Conservation (phyloP, 768 basidiomycete genomes). For the Suillus spraguei region DNA sequence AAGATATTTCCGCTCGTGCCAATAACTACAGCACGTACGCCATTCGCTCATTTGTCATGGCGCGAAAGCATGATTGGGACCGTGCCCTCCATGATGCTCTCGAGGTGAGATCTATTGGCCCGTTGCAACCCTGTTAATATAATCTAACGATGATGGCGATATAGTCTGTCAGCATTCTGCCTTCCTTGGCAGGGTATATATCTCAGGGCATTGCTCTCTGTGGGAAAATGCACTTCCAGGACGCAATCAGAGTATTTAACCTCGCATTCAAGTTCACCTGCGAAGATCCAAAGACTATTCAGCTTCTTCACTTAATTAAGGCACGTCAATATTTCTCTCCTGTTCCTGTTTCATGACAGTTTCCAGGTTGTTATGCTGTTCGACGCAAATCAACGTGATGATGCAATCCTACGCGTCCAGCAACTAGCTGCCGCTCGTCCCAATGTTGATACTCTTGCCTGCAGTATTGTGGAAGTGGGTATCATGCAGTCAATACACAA, state of each 20-base stretch:
- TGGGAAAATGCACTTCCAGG: background rate
- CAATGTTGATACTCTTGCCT: background rate
- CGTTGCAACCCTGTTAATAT: background rate
- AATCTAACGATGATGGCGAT: background rate
- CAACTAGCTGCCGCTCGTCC: background rate
- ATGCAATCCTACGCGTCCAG: background rate
- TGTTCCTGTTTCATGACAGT: background rate
- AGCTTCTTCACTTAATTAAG: background rate
- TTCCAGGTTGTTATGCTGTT: background rate
- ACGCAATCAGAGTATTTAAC: background rate
- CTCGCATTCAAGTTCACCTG: background rate
- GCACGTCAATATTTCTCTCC: background rate
- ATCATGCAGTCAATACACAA: no score
- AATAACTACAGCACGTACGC: background rate
- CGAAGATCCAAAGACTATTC: background rate
- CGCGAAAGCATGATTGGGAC: background rate
- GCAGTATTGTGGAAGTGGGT: background rate
- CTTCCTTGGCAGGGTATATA: background rate
- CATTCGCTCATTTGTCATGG: background rate
- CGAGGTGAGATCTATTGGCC: background rate
- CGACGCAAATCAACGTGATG: background rate
- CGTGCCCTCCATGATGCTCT: background rate
- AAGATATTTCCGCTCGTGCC: background rate
- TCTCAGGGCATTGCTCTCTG: background rate
- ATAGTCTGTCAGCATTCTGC: background rate